Conservation (phyloP, 371 early-diverging fungal genomes). For the Mortierella sp. region DNA sequence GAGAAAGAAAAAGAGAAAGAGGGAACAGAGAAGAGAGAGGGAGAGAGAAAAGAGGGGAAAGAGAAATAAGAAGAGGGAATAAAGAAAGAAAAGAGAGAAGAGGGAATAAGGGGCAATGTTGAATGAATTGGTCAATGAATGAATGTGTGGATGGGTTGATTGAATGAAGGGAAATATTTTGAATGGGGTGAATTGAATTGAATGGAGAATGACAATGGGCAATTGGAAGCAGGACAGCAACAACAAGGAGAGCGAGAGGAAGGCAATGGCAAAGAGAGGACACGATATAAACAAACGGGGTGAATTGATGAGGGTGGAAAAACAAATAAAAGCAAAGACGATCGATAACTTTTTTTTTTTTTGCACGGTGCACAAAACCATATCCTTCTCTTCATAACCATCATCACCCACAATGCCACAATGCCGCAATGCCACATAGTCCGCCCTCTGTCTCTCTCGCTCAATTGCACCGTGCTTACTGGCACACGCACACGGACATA, state of each 20-base stretch:
- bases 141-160: not conserved
- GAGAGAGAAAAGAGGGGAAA: not conserved
- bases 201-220: no score
- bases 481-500: not conserved
- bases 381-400: not conserved
- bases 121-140: not conserved
- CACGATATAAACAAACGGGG: no score
- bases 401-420: no score
- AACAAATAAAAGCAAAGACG: not conserved
- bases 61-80: constrained; percentile 11
- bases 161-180: not conserved
- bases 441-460: no score
- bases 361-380: constrained; percentile 10
- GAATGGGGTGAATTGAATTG: no score
- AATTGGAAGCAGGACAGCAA: no score
- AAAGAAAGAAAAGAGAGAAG: not conserved
- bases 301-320: not conserved
- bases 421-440: no score
- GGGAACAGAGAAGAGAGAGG: not conserved
- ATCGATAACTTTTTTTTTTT: constrained; percentile 10
- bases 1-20: not conserved
- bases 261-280: not conserved
- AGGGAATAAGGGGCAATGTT: constrained; percentile 9
- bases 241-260: no score
- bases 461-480: not conserved